Conservation (phyloP, 2,329 filamentous ascomycete genomes). For the Aspergillus proliferans region DNA sequence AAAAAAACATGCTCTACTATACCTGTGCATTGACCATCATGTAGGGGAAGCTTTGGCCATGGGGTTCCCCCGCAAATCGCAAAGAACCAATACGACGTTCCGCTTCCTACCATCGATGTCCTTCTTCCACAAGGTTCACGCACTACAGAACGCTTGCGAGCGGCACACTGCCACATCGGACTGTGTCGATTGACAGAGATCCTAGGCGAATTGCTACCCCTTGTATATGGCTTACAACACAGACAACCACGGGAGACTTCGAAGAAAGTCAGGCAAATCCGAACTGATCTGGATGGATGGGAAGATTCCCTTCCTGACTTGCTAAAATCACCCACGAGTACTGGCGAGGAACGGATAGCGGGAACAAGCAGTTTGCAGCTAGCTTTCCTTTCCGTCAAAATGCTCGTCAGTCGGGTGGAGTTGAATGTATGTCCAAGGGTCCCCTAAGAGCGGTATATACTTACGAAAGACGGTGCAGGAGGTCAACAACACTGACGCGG, state of each 20-base stretch:
- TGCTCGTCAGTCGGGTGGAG: conserved; percentile 43
- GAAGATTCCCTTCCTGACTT: conserved; percentile 41
- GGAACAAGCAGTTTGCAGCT: conserved; percentile 42
- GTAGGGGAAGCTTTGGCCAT: conserved; percentile 50
- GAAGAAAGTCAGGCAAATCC: conserved; percentile 40
- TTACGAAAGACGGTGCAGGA: conserved; percentile 26
- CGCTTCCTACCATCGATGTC: conserved; percentile 44
- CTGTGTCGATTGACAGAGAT: conserved; percentile 47
- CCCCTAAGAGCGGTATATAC: not conserved
- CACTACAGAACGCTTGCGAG: conserved; percentile 38
- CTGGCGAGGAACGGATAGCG: conserved; percentile 29
- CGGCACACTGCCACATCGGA: conserved; percentile 48
- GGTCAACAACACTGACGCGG: conserved; percentile 35
- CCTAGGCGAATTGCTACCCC: conserved; percentile 40
- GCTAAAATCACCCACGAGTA: conserved; percentile 30
- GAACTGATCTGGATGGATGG: conserved; percentile 42
- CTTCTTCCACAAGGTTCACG: conserved; percentile 30
- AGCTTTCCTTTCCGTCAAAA: conserved; percentile 40
- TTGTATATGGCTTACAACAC: conserved; percentile 41
- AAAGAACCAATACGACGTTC: conserved; percentile 51
- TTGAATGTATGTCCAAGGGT: conserved; percentile 30
- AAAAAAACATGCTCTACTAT: not conserved
- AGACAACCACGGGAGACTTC: conserved; percentile 39
- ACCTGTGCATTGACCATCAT: conserved; percentile 11
- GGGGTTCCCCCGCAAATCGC: conserved; percentile 50